Percentiles rank a stretch among this genome's conserved stretches.
These are phyloP conservation scores for Prunus padus DNA, from an alignment of 306 rosid genomes.

Conservation along the genomic window DNA sequence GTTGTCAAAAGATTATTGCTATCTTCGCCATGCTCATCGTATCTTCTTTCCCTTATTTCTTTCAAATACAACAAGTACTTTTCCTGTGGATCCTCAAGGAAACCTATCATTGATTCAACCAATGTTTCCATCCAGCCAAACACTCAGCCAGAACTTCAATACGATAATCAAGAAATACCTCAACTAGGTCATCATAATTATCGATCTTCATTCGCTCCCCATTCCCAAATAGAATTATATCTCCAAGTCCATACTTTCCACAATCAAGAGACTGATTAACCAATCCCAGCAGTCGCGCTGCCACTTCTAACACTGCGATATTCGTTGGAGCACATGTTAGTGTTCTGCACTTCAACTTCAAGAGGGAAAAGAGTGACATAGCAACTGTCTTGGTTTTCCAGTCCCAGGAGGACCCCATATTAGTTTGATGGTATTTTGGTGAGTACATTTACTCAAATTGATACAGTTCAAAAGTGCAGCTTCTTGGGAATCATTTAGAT, in stretches of 20 bases:
- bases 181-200: conserved; percentile 13
- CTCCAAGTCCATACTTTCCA: conserved; percentile 31
- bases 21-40: not conserved
- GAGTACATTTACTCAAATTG: conserved; percentile 27
- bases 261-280: conserved; percentile 5
- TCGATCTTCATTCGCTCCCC: not conserved
- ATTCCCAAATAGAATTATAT: conserved; percentile 36
- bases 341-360: conserved; percentile 25
- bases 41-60: not conserved
- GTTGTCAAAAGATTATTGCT: no score
- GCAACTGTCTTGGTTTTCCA: conserved; percentile 43
- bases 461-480: conserved; percentile 41
- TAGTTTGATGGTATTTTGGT: conserved; percentile 34
- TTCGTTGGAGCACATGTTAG: conserved; percentile 33
- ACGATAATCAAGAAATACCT: conserved; percentile 35
- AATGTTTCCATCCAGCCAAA: conserved; percentile 26
- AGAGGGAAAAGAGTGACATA: conserved; percentile 34
- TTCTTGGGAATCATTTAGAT: conserved; percentile 49
- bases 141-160: conserved; percentile 3
- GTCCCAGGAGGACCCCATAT: conserved; percentile 58
- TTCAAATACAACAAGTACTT: conserved; percentile 29
- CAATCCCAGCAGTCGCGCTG: conserved; percentile 23
- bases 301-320: conserved; percentile 36
- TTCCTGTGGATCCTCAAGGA: conserved; percentile 27
- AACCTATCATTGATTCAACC: conserved; percentile 24